Base-by-base conservation (phyloP, 805 yeast genomes). In the Nakazawaea peltata region DNA sequence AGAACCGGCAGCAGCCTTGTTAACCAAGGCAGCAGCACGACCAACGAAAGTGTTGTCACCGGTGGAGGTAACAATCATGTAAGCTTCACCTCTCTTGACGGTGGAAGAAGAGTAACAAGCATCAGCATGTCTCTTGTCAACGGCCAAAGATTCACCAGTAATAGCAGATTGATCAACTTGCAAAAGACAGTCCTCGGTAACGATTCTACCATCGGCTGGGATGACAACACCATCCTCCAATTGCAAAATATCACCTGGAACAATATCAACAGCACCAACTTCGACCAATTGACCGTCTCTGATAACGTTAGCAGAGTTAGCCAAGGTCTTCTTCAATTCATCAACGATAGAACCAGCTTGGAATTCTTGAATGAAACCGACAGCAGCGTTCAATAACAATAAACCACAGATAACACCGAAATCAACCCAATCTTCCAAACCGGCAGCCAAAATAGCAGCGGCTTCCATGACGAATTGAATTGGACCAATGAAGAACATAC, bases 291-390 rank as follows among this genome's bases (percentile, higher is more conserved):
- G 65, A 65, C 94, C 90, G 60, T 85, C 78, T 71, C 96, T 79
- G 56, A 87, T 68, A 51, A 84, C 87, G 47, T 71, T 65, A 50
- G 96, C 95, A 61, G 85, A 61, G 74, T 85, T 82, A 46, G 96
- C 95, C 55, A 87, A 71, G 54, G 95, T 85, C 69, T 87, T 88
- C 74, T 87, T 88, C 69, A 87, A 77, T 65, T 87, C 96, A 40
- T 86, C 95, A 50, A 87, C 96, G 73, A 87, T 87, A 44, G 95
- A 86, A 72, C 96, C 96, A 48, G 97, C 97, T 69, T 87, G 95
- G 81, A 69, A 88, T 68, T 87, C 97, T 72, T 87, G 97, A 51
- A 85, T 72, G 79, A 87, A 87, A 76, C 97, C 97, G 62, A 87
- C 96, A 54, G 69, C 67, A 46, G 96, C 96, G 67, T 87, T 87